These are phyloP conservation scores for Immersiella caudata DNA, from an alignment of 495 filamentous ascomycete genomes.

Conservation along the genomic window DNA sequence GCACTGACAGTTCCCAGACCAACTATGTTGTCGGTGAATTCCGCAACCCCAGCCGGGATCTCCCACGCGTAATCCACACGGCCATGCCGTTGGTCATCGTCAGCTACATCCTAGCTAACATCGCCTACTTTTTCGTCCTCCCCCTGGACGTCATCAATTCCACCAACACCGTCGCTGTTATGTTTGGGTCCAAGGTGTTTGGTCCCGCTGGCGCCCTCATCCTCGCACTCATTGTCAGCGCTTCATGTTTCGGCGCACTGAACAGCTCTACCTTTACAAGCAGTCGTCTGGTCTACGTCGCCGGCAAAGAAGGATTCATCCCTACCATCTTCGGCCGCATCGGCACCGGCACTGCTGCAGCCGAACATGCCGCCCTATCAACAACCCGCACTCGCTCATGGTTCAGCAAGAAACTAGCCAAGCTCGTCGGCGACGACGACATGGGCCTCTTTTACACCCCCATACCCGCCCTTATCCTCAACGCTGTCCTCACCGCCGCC, in stretches of 20 bases:
- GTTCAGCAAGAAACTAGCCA: slow-evolving; percentile 57
- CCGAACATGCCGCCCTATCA: slow-evolving; percentile 37
- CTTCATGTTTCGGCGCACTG: slow-evolving; percentile 86
- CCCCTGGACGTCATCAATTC: slow-evolving; percentile 76
- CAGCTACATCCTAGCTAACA: slow-evolving; percentile 86
- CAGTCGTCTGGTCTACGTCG: slow-evolving; percentile 88
- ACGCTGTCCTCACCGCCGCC: slow-evolving; percentile 65
- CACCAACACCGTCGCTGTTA: slow-evolving; percentile 89
- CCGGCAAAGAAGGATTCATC: slow-evolving; percentile 93
- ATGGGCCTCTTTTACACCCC: slow-evolving; percentile 79
- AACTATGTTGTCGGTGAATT: slow-evolving; percentile 98
- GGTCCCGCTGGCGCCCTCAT: slow-evolving; percentile 79
- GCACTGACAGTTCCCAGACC: slow-evolving; percentile 57
- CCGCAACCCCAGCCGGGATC: slow-evolving; percentile 83
- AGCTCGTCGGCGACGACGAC: slow-evolving; percentile 62
- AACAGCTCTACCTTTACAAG: slow-evolving; percentile 95
- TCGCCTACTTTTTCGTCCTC: slow-evolving; percentile 94
- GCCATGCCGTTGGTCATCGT: slow-evolving; percentile 94
- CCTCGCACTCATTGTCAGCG: slow-evolving; percentile 85
- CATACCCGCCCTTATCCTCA: slow-evolving; percentile 84
- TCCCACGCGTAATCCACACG: slow-evolving; percentile 94
- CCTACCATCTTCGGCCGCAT: slow-evolving; percentile 81
- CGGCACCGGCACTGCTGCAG: slow-evolving; percentile 59
- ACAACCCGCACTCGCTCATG: slow-evolving; percentile 62
- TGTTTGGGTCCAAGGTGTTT: slow-evolving; percentile 90